phyloP scores from a whole-genome alignment of 805 yeast genomes.

The Candida succiphila region DNA sequence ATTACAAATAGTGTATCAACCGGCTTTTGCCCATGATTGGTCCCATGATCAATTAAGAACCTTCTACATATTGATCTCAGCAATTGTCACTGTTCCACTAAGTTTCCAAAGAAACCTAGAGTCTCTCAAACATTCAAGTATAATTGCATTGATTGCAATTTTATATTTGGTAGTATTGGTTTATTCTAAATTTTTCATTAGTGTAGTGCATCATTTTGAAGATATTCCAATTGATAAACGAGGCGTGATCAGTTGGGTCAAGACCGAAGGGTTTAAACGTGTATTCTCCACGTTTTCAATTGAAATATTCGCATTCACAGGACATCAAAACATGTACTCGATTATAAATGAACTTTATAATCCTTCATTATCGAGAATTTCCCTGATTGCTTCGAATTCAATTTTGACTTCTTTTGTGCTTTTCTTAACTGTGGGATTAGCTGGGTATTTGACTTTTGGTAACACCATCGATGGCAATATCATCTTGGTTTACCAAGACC shows the following conservation, averaged over 20 bases:
- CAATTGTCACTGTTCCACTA: constrained; percentile 50
- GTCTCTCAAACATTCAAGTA: constrained; percentile 58
- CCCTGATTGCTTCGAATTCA: constrained; percentile 34
- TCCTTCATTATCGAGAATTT: constrained; percentile 37
- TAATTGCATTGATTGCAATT: constrained; percentile 61
- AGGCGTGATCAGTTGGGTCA: constrained; percentile 31
- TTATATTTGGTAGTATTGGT: constrained; percentile 51
- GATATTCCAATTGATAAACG: constrained; percentile 33
- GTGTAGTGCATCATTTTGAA: constrained; percentile 15
- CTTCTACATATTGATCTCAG: constrained; percentile 45
- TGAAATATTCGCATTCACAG: constrained; percentile 71
- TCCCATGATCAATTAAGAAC: constrained; percentile 23
- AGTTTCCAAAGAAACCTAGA: constrained; percentile 54
- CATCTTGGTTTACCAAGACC: constrained; percentile 53
- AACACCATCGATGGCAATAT: constrained; percentile 54
- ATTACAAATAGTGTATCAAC: constrained; percentile 45
- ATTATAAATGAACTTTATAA: constrained; percentile 61
- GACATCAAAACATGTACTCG: constrained; percentile 73
- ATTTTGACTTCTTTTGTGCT: constrained; percentile 43
- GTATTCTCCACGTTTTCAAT: constrained; percentile 60
- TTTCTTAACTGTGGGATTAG: constrained; percentile 54
- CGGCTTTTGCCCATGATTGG: constrained; percentile 16
- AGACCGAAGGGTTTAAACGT: constrained; percentile 32
- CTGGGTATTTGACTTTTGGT: constrained; percentile 75
- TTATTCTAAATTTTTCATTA: constrained; percentile 33